Percentiles rank a stretch among this genome's conserved stretches.
Evolutionary conservation across 2,329 filamentous ascomycete genomes (phyloP).

Genomic region (Epichloe amarillans): DNA sequence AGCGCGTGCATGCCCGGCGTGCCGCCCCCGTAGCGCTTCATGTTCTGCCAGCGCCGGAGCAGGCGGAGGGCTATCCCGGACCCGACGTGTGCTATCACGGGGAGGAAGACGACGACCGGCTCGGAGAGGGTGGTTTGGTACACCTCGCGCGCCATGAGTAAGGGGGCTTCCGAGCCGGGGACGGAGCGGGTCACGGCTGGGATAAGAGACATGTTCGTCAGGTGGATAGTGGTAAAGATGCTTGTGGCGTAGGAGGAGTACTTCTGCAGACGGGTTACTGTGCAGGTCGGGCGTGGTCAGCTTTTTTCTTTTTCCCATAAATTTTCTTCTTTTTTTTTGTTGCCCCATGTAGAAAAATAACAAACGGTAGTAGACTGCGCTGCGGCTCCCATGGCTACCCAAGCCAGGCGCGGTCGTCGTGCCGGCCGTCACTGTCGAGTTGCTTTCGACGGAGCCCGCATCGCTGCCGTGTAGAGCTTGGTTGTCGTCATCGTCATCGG

Average conservation of each 20-base stretch:
- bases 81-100: slow-evolving; percentile 60
- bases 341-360: slow-evolving; percentile 6
- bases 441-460: slow-evolving; percentile 23
- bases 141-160: slow-evolving; percentile 80
- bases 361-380: slow-evolving; percentile 64
- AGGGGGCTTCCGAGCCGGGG: slow-evolving; percentile 64
- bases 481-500: slow-evolving; percentile 20
- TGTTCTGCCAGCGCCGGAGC: slow-evolving; percentile 57
- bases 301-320: not conserved
- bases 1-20: slow-evolving; percentile 36
- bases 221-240: slow-evolving; percentile 62
- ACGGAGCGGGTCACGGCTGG: slow-evolving; percentile 63
- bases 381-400: slow-evolving; percentile 33
- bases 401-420: slow-evolving; percentile 37
- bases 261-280: slow-evolving; percentile 52
- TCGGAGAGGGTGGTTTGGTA: slow-evolving; percentile 79
- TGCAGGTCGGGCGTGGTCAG: not conserved
- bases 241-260: slow-evolving; percentile 82
- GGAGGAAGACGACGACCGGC: slow-evolving; percentile 63
- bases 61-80: slow-evolving; percentile 68
- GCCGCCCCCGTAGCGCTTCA: slow-evolving; percentile 61
- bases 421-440: slow-evolving; percentile 23
- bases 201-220: slow-evolving; percentile 70
- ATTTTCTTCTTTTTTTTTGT: not conserved
- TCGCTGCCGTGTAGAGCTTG: slow-evolving; percentile 13